Evolutionary conservation across 129 eudicot genomes (phyloP).

Genomic region (Flaveria ramosissima): DNA sequence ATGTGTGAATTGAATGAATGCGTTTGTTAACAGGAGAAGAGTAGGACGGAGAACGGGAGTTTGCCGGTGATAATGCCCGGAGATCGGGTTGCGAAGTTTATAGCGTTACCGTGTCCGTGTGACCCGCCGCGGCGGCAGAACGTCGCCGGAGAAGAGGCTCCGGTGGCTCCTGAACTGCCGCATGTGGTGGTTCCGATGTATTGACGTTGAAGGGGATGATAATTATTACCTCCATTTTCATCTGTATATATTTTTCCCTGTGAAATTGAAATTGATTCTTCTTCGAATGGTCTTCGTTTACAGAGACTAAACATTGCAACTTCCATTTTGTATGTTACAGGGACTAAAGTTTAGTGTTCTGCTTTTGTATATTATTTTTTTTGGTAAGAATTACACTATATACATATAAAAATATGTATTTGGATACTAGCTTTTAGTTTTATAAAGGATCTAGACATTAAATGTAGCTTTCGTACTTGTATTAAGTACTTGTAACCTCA

Average conservation of each 20-base stretch:
- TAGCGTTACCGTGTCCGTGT: constrained; percentile 91
- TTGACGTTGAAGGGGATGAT: constrained; percentile 1
- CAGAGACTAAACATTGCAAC: not conserved
- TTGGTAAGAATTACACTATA: too few species aligned
- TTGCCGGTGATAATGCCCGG: constrained; percentile 92
- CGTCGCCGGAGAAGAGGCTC: constrained; percentile 33
- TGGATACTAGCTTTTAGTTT: too few species aligned
- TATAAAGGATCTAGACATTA: too few species aligned
- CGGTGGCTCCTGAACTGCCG: constrained; percentile 59
- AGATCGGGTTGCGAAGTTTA: constrained; percentile 73
- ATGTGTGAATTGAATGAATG: too few species aligned
- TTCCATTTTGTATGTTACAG: too few species aligned
- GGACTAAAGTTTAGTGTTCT: too few species aligned
- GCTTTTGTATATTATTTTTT: too few species aligned
- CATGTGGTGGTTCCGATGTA: constrained; percentile 60
- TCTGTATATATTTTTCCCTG: constrained; percentile 23
- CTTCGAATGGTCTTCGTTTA: not conserved
- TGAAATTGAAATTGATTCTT: constrained; percentile 2
- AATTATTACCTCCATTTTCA: not conserved
- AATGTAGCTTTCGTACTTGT: too few species aligned
- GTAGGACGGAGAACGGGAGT: constrained; percentile 45
- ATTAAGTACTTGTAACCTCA: too few species aligned
- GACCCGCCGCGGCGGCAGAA: constrained; percentile 48
- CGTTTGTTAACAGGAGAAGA: constrained; percentile 35
- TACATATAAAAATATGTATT: too few species aligned